Percentiles rank a stretch among this genome's conserved stretches.
Conservation (phyloP, 1,284 basidiomycete genomes). For the Cryptococcus sp. region DNA sequence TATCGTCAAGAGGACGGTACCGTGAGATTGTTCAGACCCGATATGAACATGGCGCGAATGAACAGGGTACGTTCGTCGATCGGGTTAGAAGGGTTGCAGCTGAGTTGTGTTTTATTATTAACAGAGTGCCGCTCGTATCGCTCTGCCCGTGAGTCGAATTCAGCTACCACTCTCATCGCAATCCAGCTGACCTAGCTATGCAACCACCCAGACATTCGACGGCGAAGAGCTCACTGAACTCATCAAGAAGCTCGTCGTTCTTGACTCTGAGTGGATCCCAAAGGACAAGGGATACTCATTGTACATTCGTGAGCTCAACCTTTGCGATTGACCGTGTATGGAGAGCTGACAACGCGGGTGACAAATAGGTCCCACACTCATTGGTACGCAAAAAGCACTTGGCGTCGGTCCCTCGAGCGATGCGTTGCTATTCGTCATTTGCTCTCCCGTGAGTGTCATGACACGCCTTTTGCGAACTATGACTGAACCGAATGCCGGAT, state of each 20-base stretch:
- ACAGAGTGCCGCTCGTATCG: conserved; percentile 52
- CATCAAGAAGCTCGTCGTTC: conserved; percentile 82
- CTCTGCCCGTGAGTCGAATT: conserved; percentile 45
- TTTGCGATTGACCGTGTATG: conserved; percentile 8
- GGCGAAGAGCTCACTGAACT: conserved; percentile 75
- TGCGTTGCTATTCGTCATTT: conserved; percentile 92
- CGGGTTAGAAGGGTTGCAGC: background rate
- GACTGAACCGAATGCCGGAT: background rate
- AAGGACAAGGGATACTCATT: conserved; percentile 84
- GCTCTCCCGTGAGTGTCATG: conserved; percentile 63
- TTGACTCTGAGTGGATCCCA: conserved; percentile 94
- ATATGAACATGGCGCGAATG: conserved; percentile 90
- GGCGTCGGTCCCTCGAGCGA: conserved; percentile 86
- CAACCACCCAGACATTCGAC: conserved; percentile 63
- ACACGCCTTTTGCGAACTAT: conserved; percentile 3
- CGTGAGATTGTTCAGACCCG: conserved; percentile 88
- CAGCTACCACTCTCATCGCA: background rate
- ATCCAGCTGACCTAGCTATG: too few species aligned
- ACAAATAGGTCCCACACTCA: conserved; percentile 59
- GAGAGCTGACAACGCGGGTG: background rate
- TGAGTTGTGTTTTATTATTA: background rate
- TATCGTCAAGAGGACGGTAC: conserved; percentile 78
- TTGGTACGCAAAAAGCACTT: conserved; percentile 85
- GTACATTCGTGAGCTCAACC: conserved; percentile 66
- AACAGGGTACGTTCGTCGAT: conserved; percentile 50